Conservation (phyloP, 306 rosid species). For the Acacia melanoxylon region DNA sequence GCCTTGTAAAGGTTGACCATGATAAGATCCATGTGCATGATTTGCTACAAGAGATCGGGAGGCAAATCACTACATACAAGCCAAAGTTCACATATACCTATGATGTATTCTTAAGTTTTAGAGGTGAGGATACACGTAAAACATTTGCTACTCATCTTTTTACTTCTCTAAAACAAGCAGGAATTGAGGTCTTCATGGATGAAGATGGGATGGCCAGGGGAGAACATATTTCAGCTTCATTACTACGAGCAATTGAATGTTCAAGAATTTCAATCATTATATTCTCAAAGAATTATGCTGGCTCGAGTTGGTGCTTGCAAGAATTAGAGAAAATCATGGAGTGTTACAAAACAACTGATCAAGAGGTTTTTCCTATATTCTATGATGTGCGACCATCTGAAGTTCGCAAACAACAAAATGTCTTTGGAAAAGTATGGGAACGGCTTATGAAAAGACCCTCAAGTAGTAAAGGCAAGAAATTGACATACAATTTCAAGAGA, state of each 20-base stretch:
- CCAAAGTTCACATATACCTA: neutral
- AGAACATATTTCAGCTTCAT: neutral
- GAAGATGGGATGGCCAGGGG: neutral
- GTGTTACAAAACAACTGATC: neutral
- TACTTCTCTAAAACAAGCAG: neutral
- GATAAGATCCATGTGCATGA: neutral
- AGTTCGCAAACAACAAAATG: neutral
- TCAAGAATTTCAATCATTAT: neutral
- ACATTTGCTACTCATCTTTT: neutral
- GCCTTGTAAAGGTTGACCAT: neutral
- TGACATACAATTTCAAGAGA: neutral
- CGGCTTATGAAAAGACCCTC: too few relatives aligned
- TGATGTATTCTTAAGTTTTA: neutral
- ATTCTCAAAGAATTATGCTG: neutral
- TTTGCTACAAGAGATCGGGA: neutral
- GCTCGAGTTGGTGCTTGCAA: neutral
- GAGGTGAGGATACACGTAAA: neutral
- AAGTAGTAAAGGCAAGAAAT: too few relatives aligned
- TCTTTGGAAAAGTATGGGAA: neutral
- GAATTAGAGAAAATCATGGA: neutral
- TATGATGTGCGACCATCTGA: neutral
- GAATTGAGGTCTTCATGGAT: neutral
- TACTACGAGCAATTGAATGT: neutral
- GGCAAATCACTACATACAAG: neutral
- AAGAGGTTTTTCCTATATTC: neutral